Conservation (phyloP, 148 eudicot species). For the Rhododendron williamsianum region DNA sequence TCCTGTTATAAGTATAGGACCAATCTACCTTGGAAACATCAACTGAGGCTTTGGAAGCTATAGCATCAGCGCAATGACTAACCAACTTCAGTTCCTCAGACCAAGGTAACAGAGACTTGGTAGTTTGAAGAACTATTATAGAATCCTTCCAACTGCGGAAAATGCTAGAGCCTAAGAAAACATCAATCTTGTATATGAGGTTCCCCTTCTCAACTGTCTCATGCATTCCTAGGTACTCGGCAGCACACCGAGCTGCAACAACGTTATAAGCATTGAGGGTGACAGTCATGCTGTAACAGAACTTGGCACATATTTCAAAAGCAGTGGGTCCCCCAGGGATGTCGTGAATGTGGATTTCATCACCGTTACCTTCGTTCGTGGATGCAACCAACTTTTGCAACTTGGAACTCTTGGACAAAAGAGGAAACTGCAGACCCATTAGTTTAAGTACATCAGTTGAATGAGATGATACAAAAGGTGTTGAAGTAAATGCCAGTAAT, state of each 20-base stretch:
- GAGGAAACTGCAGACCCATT: constrained; percentile 66
- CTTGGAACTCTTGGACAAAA: constrained; percentile 65
- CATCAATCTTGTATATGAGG: constrained; percentile 79
- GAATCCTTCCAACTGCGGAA: constrained; percentile 96
- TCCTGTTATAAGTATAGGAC: constrained; percentile 82
- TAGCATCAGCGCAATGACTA: constrained; percentile 53
- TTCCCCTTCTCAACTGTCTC: constrained; percentile 92
- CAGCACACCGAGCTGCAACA: constrained; percentile 72
- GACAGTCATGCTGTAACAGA: constrained; percentile 85
- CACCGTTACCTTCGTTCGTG: constrained; percentile 40
- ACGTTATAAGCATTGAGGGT: constrained; percentile 88
- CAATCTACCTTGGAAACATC: constrained; percentile 78
- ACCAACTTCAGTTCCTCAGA: constrained; percentile 74
- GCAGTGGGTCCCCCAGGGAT: constrained; percentile 81
- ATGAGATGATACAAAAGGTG: not conserved
- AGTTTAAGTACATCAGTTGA: not conserved
- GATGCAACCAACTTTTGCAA: constrained; percentile 59
- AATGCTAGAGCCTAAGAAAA: constrained; percentile 68
- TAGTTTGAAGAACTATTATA: constrained; percentile 70
- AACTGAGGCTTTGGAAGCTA: constrained; percentile 73
- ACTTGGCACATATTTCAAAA: constrained; percentile 92
- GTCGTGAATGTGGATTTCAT: constrained; percentile 63
- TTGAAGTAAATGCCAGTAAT: not conserved
- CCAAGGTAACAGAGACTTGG: constrained; percentile 57
- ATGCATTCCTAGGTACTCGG: constrained; percentile 89